Base-by-base conservation (phyloP, 441 rosid genomes). In the Croton laevigatus region DNA sequence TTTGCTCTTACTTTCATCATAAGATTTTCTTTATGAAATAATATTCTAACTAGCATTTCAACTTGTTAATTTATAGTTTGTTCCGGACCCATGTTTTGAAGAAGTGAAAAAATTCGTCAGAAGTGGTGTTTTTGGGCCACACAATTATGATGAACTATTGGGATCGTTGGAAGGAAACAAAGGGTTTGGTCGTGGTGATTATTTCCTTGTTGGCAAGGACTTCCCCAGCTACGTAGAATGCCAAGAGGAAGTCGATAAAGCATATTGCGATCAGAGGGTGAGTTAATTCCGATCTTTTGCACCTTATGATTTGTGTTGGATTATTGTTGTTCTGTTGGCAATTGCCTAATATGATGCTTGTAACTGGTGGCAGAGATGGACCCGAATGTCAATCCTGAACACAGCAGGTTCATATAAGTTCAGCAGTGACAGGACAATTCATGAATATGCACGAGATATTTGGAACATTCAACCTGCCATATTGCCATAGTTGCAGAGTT, bases 351-450 rank as follows among this genome's bases (percentile, higher is more conserved):
- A 51, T 75, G 52, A 76, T 66, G 20, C 37, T 68, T 58, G 40
- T 36, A 11, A 59, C 7, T 59, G 61, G 40, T 76, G 65, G 72
- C 97, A 94, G 98, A 78, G 44, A 84, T 90, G 97, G 98, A 89
- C 90, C 40, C 84, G 82, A 69, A 94, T 94, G 97, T 90, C 98
- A 23, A 91, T 94, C 82, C 37, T 94, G 87, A 94, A 92, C 68
- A 86, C 97, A 6, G 97, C 97, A 6, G 90, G 97, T 52, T 91
- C 97, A 11, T 76, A 75, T 90, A 91, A 89, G 82, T 94, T 94
- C 86, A 91, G 98, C 80, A 94, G 98, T 69, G 98, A 94, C 84
- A 84, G 98, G 61, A 91, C 98, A 0, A 90, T 94, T 72, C 94
- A 82, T 12, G 95, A 94, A 76, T 91, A 94, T 48, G 97, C 97